Evolutionary conservation across 768 basidiomycete species (phyloP), one percentile per base, ranked within the genome.

Genomic region (Auriscalpium orientale): DNA sequence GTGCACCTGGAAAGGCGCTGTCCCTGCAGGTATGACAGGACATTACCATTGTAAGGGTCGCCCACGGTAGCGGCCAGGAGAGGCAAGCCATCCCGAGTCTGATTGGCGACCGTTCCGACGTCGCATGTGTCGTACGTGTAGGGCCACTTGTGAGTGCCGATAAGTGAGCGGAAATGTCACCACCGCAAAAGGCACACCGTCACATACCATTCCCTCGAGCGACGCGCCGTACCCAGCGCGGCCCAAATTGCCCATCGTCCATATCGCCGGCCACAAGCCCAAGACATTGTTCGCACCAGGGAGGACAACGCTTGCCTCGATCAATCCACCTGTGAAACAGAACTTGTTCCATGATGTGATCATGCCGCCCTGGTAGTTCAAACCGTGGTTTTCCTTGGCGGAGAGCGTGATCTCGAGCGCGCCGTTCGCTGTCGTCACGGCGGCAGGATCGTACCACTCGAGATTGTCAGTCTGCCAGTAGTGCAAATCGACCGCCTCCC

Each of bases 191-290:
- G 28, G 28, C 28, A 28, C 56, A n/a, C 38, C 1, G 48, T 53
- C 54, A 57, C 82, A 20, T 67, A 87, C 85, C 77, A 85, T 78
- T 56, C 93, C 92, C 51, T 95, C 91, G 4, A 91, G 76, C 56
- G 82, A 78, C 50, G 90, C 93, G 58, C 93, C 93, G 70, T 89
- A 95, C 33, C 93, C 91, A 16, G 89, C 91, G 46, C 93, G 79
- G 49, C 93, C 87, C 34, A 95, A 72, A 65, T 95, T 87, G 18
- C 84, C 87, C 84, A 90, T 84, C 2, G 84, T 75, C 87, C 87
- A 88, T 4, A 90, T 70, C 51, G 88, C 87, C 48, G 89, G 89
- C 89, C 89, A 91, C 5, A 91, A 68, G 56, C 78, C 80, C 18
- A 61, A 70, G 36, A 91, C 72, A 58, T 83, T 82, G 62, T 75